phyloP scores from a whole-genome alignment of 495 filamentous ascomycete genomes.

The Aspergillus indologenus region DNA sequence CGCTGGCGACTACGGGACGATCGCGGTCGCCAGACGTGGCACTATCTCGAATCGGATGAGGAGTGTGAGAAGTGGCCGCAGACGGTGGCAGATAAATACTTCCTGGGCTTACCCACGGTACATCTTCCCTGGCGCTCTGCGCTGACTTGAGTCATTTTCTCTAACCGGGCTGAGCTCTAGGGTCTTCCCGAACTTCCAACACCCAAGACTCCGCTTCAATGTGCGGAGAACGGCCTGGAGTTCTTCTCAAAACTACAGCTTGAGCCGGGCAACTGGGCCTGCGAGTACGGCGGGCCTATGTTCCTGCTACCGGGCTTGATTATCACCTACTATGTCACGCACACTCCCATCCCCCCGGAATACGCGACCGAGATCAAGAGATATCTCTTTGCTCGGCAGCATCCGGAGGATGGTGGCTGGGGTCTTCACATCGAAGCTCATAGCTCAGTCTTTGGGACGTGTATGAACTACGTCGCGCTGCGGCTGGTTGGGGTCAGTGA shows the following conservation, averaged over 20 bases:
- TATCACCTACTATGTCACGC: conserved; percentile 85
- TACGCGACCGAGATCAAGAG: conserved; percentile 86
- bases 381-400: conserved; percentile 84
- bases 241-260: conserved; percentile 92
- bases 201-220: conserved; percentile 69
- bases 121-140: not conserved
- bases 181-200: conserved; percentile 66
- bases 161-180: conserved; percentile 39
- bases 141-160: not conserved
- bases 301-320: conserved; percentile 86
- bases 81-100: conserved; percentile 77
- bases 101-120: conserved; percentile 70
- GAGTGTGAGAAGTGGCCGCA: conserved; percentile 79
- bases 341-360: conserved; percentile 79
- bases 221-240: conserved; percentile 75
- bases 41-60: conserved; percentile 80
- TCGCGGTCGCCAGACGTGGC: conserved; percentile 84
- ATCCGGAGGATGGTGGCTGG: conserved; percentile 92
- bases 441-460: conserved; percentile 85
- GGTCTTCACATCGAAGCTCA: conserved; percentile 96
- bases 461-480: conserved; percentile 83
- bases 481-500: conserved; percentile 85
- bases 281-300: conserved; percentile 89
- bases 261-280: conserved; percentile 87
- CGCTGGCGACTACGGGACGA: conserved; percentile 86